Evolutionary conservation across 441 rosid species (phyloP).

Genomic region (Melastoma candidum): DNA sequence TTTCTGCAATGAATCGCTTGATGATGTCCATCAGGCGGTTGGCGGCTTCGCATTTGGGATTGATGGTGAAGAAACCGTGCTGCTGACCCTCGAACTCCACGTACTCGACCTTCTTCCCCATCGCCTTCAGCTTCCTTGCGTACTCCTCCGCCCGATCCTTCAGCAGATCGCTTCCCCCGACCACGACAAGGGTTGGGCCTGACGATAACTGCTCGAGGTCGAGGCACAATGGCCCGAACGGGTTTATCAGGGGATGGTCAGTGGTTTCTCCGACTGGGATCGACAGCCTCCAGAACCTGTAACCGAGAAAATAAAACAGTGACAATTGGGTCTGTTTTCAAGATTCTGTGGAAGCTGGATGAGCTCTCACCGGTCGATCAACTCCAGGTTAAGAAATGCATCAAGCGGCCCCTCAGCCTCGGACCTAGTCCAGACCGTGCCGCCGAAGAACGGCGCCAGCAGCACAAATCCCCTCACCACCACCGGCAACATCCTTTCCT

Average conservation of each 20-base stretch:
- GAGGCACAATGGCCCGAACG: slow-evolving; percentile 35
- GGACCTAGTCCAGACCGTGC: slow-evolving; percentile 30
- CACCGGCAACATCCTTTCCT: slow-evolving; percentile 5
- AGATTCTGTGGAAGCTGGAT: neutral
- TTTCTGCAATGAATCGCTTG: slow-evolving; percentile 30
- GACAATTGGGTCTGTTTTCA: neutral
- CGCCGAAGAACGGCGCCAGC: slow-evolving; percentile 58
- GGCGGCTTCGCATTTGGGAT: slow-evolving; percentile 40
- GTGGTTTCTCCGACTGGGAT: slow-evolving; percentile 39
- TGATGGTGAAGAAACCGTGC: slow-evolving; percentile 64
- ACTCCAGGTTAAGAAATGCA: slow-evolving; percentile 43
- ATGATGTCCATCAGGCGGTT: slow-evolving; percentile 30
- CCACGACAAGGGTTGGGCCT: slow-evolving; percentile 40
- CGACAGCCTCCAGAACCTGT: slow-evolving; percentile 53
- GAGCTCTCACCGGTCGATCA: slow-evolving; percentile 41
- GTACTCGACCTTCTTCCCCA: slow-evolving; percentile 48
- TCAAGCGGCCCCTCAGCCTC: slow-evolving; percentile 47
- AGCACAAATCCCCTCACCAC: slow-evolving; percentile 32
- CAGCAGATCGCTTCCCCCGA: slow-evolving; percentile 43
- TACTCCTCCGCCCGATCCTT: slow-evolving; percentile 47
- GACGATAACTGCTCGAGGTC: slow-evolving; percentile 21
- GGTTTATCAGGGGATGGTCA: slow-evolving; percentile 49
- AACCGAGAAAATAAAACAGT: slow-evolving; percentile 1
- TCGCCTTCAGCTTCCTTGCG: slow-evolving; percentile 35
- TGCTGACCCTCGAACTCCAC: slow-evolving; percentile 53